Base-by-base conservation (phyloP, 306 rosid genomes). In the Lathyrus tuberosus region DNA sequence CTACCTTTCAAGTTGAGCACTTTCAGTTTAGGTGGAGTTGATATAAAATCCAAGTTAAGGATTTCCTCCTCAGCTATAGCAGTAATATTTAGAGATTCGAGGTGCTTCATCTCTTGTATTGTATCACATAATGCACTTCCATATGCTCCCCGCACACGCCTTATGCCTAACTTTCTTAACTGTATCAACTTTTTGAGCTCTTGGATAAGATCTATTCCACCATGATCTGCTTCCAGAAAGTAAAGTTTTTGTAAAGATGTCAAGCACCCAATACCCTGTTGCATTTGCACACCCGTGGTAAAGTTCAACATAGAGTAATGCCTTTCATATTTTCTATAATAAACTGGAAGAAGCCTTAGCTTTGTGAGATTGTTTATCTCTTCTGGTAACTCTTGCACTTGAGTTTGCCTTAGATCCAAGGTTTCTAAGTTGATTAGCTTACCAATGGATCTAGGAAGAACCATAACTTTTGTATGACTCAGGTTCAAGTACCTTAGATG, bases 151-250 rank as follows among this genome's bases (percentile, higher is more conserved):
- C 22, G 16, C 40, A 78, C 48, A 0, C 15, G 35, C 28, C 10
- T 71, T 48, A 71, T 42, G 28, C 81, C 77, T 46, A 78, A 57
- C 47, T 57, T 78, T 46, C 62, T 71, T 53, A 78, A 58, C 40
- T 71, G 68, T 16, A 0, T 70, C 62, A 70, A 35, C 54, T 6
- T 57, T 18, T 42, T 35, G n/a, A 77, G 49, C 73, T 70, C 76
- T 52, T 56, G 5, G 28, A 77, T 35, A n/a, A 63, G 30, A 4
- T 71, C 33, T 20, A 63, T 1, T 44, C 72, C 72, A 12, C 64
- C 73, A 35, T 44, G 24, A 43, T 56, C 37, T 13, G 42, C 81
- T 12, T 77, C 72, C 46, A 77, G 16, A 56, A 13, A 48, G 38
- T 63, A 70, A 10, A 77, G 65, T 16, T 70, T 56, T 33, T 77